phyloP scores from a whole-genome alignment of 73 alveolate species.

The Paraurostyla sp. region DNA sequence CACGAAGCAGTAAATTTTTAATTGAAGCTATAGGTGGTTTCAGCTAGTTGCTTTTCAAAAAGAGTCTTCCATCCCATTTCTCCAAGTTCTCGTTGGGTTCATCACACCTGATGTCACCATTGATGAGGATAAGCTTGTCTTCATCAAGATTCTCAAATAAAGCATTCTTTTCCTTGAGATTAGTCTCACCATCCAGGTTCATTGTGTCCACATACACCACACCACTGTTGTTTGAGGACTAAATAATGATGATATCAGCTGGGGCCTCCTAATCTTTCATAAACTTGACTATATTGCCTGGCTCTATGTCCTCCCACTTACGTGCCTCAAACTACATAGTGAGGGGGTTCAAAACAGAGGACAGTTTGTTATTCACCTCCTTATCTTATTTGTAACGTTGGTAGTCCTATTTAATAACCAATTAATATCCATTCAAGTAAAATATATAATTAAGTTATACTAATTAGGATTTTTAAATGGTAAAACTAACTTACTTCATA shows the following conservation, averaged over 20 bases:
- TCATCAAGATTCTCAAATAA: constrained; percentile 11
- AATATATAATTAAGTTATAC: neutral
- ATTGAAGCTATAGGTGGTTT: constrained; percentile 41
- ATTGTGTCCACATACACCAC: constrained; percentile 88
- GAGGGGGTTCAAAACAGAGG: constrained; percentile 35
- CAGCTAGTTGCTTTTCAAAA: neutral
- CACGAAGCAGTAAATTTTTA: constrained; percentile 91
- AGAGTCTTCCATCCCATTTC: constrained; percentile 67
- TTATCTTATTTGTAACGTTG: constrained; percentile 83
- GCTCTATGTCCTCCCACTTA: constrained; percentile 74
- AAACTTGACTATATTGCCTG: constrained; percentile 71
- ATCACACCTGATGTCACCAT: constrained; percentile 62
- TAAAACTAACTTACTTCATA: constrained; percentile 66
- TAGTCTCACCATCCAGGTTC: constrained; percentile 95
- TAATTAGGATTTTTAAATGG: neutral
- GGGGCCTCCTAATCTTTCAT: constrained; percentile 81
- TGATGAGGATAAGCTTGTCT: neutral
- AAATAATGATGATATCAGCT: constrained; percentile 77
- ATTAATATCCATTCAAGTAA: too few species aligned
- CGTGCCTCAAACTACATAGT: constrained; percentile 69
- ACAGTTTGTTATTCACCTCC: constrained; percentile 70
- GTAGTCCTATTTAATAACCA: constrained; percentile 66
- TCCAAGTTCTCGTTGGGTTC: constrained; percentile 67
- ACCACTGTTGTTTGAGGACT: constrained; percentile 61
- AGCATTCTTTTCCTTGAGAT: constrained; percentile 84